phyloP scores from a whole-genome alignment of 345 rosid species.

The Eucalyptus tenuipes region DNA sequence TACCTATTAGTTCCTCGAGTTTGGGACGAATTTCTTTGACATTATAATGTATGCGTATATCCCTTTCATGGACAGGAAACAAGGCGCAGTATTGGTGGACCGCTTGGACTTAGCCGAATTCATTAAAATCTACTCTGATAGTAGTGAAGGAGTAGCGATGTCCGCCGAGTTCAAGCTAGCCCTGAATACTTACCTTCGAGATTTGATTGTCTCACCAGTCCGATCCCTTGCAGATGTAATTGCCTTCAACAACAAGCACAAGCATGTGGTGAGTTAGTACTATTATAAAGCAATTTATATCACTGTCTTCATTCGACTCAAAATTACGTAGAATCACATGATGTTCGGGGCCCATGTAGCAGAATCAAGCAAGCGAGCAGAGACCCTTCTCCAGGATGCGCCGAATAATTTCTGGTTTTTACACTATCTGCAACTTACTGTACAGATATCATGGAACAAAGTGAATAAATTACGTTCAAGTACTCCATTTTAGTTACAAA shows the following conservation, averaged over 20 bases:
- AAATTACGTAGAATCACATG: background rate
- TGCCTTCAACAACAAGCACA: conserved; percentile 29
- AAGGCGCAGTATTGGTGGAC: conserved; percentile 40
- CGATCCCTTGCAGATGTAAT: conserved; percentile 50
- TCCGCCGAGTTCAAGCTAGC: conserved; percentile 47
- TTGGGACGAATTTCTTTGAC: background rate
- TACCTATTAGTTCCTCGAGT: background rate
- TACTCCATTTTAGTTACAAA: background rate
- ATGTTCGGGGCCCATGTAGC: background rate
- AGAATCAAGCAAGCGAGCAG: background rate
- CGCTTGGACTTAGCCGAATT: conserved; percentile 25
- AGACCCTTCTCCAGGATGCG: background rate
- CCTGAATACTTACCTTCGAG: conserved; percentile 33
- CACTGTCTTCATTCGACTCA: background rate
- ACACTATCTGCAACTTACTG: background rate
- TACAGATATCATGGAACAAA: background rate
- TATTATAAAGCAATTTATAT: background rate
- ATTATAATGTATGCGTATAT: background rate
- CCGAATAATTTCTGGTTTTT: background rate
- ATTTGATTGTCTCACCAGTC: conserved; percentile 35
- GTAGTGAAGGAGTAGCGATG: conserved; percentile 23
- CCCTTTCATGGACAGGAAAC: conserved; percentile 10
- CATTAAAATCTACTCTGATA: background rate
- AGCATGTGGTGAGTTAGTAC: conserved; percentile 15
- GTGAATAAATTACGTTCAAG: background rate